Evolutionary conservation across 768 basidiomycete genomes (phyloP), one percentile per base, ranked within the genome.

Genomic region (Naganishia friedmannii): DNA sequence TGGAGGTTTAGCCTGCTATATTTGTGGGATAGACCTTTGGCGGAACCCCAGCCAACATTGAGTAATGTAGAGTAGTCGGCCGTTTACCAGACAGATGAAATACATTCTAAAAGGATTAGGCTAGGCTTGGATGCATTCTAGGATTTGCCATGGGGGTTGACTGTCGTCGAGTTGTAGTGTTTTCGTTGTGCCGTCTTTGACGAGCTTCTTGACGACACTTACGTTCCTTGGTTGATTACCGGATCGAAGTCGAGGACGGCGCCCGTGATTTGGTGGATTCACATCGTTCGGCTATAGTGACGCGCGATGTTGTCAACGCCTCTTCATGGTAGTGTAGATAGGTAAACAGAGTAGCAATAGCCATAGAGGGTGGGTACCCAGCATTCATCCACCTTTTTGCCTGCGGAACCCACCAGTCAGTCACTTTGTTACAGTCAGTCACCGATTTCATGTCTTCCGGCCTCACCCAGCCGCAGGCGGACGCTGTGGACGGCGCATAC

Each of bases 11-110:
- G 19, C n/a, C 48, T 26, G 48, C 23, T 23, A n/a, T 51, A 8
- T 51, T 23, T 21, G 45, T 17, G 48, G 48, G 48, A 51, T 51
- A 12, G n/a, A n/a, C n/a, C 12, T 51, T 51, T 51, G 48, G 23
- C 48, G 23, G 48, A 51, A 51, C 48, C 60, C 60, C 60, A 63
- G 34, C 60, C 37, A n/a, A 58, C 42, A 42, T 42, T 13, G 39
- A 63, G 57, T 21, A 23, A 37, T 63, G 60, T 63, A 63, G 60
- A 63, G 39, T 63, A 42, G 60, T 63, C 39, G 42, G 42, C 42
- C 42, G 42, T 21, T 63, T 31, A 32, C 19, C 31, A 32, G 39
- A 42, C 23, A 63, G 60, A 63, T 45, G 60, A 63, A 45, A 63
- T 63, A 63, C 39, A 63, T 45, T 23, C 39, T 58, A 63, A 63